Evolutionary conservation across 441 rosid genomes (phyloP).

Genomic region (Gossypium lobatum): DNA sequence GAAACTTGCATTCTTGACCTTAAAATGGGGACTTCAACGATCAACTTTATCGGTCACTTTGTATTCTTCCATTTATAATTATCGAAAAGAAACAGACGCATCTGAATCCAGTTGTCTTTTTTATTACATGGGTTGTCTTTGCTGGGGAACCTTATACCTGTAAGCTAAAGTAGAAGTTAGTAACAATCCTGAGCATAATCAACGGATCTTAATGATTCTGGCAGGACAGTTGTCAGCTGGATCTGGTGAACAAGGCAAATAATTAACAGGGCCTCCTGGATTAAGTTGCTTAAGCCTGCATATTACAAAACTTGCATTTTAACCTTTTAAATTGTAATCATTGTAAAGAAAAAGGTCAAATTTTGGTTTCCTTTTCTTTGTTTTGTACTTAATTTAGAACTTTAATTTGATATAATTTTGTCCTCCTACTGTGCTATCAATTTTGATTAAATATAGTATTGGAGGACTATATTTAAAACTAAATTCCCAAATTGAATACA

Average conservation of each 20-base stretch:
- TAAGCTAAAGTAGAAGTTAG: background rate
- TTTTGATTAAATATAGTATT: too few species aligned
- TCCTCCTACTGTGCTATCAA: too few species aligned
- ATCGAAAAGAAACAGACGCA: background rate
- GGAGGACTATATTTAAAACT: too few species aligned
- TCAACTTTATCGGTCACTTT: too few species aligned
- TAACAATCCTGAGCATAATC: background rate
- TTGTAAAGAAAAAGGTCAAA: background rate
- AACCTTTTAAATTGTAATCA: background rate
- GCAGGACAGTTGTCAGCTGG: background rate
- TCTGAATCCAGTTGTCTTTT: background rate
- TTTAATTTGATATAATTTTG: too few species aligned
- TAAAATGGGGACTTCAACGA: too few species aligned
- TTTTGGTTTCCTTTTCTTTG: too few species aligned
- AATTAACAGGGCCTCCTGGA: background rate
- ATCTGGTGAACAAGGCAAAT: background rate
- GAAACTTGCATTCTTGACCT: too few species aligned
- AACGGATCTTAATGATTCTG: background rate
- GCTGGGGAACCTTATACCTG: background rate
- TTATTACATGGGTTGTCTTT: background rate
- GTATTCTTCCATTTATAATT: too few species aligned
- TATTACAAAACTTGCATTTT: background rate
- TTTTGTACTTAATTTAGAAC: too few species aligned
- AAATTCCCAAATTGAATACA: too few species aligned
- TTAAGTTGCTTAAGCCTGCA: background rate